A percentile compares a stretch with the other conserved stretches of the same genome.
Conservation (phyloP, 805 yeast genomes). For the Candida chilensis region DNA sequence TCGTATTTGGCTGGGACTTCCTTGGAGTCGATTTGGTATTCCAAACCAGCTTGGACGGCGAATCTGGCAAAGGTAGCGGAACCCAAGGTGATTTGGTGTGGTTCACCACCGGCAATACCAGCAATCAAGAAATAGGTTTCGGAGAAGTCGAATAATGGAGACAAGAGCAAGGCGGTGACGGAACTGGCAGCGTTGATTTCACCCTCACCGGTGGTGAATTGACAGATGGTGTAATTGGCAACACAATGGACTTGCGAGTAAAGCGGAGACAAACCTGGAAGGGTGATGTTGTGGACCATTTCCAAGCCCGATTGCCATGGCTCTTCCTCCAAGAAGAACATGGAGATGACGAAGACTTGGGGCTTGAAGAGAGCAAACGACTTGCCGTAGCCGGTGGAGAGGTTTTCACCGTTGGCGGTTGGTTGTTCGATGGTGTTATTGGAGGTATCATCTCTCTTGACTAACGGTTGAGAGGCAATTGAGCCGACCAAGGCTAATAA, state of each 20-base stretch:
- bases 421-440: too few relatives aligned
- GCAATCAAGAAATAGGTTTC: conserved; percentile 54
- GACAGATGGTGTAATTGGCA: conserved; percentile 43
- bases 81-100: conserved; percentile 45
- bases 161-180: conserved; percentile 41
- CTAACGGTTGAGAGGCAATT: too few relatives aligned
- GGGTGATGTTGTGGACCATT: conserved; percentile 42
- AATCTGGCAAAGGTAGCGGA: conserved; percentile 51
- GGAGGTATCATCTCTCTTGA: too few relatives aligned
- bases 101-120: conserved; percentile 63
- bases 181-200: conserved; percentile 61
- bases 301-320: conserved; percentile 43
- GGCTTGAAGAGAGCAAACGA: conserved; percentile 39
- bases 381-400: too few relatives aligned
- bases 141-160: conserved; percentile 46
- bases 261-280: conserved; percentile 59
- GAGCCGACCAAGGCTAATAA: too few relatives aligned
- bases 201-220: conserved; percentile 61
- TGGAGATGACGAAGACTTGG: conserved; percentile 42
- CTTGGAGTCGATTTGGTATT: conserved; percentile 47
- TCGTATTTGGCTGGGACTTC: conserved; percentile 31
- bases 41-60: conserved; percentile 54
- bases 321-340: conserved; percentile 43
- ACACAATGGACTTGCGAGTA: conserved; percentile 52
- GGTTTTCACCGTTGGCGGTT: too few relatives aligned